Evolutionary conservation across 2,329 filamentous ascomycete genomes (phyloP).

Genomic region (Herpotrichia juniperi): DNA sequence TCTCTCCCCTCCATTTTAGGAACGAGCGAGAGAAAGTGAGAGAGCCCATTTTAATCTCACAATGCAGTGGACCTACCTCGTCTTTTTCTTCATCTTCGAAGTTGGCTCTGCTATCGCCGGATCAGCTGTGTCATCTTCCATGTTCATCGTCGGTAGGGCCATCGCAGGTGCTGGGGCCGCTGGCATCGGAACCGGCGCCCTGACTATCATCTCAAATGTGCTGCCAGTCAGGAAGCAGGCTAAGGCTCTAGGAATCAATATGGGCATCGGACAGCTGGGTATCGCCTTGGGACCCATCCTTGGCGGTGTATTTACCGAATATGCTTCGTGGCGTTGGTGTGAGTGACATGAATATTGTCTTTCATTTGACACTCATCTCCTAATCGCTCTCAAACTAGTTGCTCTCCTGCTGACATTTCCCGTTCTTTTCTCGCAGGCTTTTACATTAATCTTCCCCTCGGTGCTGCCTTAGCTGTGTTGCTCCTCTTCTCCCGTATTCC

Average conservation of each 20-base stretch:
- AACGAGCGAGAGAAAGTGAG: too few species aligned
- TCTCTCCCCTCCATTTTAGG: too few species aligned
- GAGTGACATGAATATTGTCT: too few species aligned
- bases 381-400: too few species aligned
- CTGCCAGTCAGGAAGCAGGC: constrained; percentile 54
- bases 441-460: constrained; percentile 19
- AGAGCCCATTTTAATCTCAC: too few species aligned
- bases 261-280: constrained; percentile 56
- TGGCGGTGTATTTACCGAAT: constrained; percentile 45
- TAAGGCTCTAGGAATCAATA: constrained; percentile 53
- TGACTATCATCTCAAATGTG: constrained; percentile 55
- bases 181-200: constrained; percentile 51
- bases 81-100: constrained; percentile 56
- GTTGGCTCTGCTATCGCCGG: constrained; percentile 59
- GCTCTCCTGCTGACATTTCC: too few species aligned
- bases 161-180: constrained; percentile 55
- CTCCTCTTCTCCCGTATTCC: background rate
- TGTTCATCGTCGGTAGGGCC: constrained; percentile 59
- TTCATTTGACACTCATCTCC: too few species aligned
- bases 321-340: background rate
- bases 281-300: constrained; percentile 55
- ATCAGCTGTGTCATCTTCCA: constrained; percentile 55
- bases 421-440: too few species aligned
- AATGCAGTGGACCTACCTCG: constrained; percentile 41
- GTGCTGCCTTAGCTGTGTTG: background rate